Evolutionary conservation across 768 basidiomycete genomes (phyloP).

Genomic region (Epithele typhae): DNA sequence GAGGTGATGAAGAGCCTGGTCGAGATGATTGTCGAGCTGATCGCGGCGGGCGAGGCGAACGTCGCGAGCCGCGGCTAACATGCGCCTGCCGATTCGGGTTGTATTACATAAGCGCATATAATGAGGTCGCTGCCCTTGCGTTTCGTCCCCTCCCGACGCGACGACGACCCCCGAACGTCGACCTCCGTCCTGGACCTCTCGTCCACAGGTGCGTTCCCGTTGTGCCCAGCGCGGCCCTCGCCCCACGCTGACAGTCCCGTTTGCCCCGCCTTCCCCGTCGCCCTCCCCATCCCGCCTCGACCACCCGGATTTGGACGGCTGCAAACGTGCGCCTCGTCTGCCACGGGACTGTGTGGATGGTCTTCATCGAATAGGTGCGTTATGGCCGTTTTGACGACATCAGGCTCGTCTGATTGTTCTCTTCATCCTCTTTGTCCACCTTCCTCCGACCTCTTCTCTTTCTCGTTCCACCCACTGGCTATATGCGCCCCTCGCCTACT

Average conservation of each 20-base stretch:
- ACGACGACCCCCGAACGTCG: conserved; percentile 12
- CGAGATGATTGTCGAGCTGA: conserved; percentile 49
- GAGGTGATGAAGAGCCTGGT: conserved; percentile 71
- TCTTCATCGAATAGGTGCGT: background rate
- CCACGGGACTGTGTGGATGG: too few relatives aligned
- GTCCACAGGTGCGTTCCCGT: conserved; percentile 9
- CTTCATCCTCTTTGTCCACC: too few relatives aligned
- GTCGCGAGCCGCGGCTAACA: conserved; percentile 1
- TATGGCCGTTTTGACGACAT: too few relatives aligned
- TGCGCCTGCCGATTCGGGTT: conserved; percentile 5
- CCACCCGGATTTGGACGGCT: too few relatives aligned
- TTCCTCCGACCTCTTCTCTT: too few relatives aligned
- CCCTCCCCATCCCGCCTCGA: too few relatives aligned
- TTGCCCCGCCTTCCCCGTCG: background rate
- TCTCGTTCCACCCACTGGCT: too few relatives aligned
- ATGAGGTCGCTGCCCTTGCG: background rate
- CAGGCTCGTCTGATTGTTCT: too few relatives aligned
- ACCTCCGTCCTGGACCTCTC: conserved; percentile 6
- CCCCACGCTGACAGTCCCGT: background rate
- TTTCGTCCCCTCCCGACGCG: conserved; percentile 1
- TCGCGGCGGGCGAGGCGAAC: conserved; percentile 1
- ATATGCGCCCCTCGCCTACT: too few relatives aligned
- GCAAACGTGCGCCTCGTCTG: too few relatives aligned
- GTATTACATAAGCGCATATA: conserved; percentile 16
- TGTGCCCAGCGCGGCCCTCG: conserved; percentile 3